Evolutionary conservation across 306 rosid genomes (phyloP).

Genomic region (Cyclanthera cordifolia): DNA sequence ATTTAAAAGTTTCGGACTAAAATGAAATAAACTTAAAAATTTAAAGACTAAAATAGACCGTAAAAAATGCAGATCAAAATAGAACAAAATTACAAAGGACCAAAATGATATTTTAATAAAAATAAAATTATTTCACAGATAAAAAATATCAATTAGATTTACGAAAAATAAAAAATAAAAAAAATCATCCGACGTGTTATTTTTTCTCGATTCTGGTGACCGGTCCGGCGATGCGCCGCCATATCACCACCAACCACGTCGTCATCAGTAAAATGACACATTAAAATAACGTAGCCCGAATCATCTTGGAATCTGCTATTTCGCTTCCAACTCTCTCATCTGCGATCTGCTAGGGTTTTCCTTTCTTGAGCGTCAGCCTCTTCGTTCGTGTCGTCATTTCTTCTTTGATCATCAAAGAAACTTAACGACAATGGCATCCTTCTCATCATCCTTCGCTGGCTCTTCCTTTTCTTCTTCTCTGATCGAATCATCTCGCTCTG

Average conservation of each 20-base stretch:
- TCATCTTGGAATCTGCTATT: background rate
- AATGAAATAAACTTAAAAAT: too few relatives aligned
- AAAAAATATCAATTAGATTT: too few relatives aligned
- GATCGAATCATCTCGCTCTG: conserved; percentile 32
- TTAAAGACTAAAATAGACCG: too few relatives aligned
- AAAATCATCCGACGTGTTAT: conserved; percentile 2
- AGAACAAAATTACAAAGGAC: too few relatives aligned
- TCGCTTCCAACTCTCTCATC: background rate
- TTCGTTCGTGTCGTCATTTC: background rate
- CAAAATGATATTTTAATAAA: too few relatives aligned
- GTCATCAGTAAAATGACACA: background rate
- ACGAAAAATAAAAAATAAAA: too few relatives aligned
- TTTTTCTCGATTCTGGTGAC: background rate
- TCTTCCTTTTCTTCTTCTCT: conserved; percentile 36
- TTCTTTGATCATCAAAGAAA: background rate
- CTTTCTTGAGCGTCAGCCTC: background rate
- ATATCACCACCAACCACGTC: conserved; percentile 8
- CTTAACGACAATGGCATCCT: conserved; percentile 43
- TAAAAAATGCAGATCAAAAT: too few relatives aligned
- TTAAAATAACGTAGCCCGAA: background rate
- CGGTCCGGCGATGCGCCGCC: conserved; percentile 1
- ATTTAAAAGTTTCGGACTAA: too few relatives aligned
- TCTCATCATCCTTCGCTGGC: conserved; percentile 47
- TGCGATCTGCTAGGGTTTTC: conserved; percentile 4
- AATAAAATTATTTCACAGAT: too few relatives aligned